phyloP scores from a whole-genome alignment of 768 basidiomycete genomes.

The Suillus alpinus region DNA sequence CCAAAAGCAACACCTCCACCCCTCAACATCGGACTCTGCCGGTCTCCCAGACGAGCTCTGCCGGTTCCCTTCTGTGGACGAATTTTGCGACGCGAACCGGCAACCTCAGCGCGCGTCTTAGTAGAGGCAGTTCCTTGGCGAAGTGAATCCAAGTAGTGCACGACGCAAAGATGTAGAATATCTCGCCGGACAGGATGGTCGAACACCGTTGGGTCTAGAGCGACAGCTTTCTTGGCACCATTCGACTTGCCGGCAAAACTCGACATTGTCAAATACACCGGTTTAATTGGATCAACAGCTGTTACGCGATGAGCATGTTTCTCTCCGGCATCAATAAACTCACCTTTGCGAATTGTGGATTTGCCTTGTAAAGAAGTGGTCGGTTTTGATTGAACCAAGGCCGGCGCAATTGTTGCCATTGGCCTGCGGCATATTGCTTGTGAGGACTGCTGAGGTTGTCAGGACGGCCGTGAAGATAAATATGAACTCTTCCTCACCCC shows the following conservation, averaged over 20 bases:
- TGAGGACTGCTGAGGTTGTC: background rate
- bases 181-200: constrained; percentile 85
- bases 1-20: constrained; percentile 95
- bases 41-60: constrained; percentile 85
- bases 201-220: constrained; percentile 81
- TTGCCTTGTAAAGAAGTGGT: background rate
- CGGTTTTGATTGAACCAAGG: constrained; percentile 1
- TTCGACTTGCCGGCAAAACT: constrained; percentile 46
- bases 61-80: constrained; percentile 91
- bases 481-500: constrained; percentile 8
- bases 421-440: constrained; percentile 8
- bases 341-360: constrained; percentile 15
- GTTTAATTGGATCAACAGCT: constrained; percentile 41
- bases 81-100: constrained; percentile 86
- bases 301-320: constrained; percentile 6
- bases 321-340: constrained; percentile 7
- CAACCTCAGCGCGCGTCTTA: constrained; percentile 88
- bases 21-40: constrained; percentile 79
- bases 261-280: constrained; percentile 62
- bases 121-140: constrained; percentile 92
- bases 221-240: constrained; percentile 47
- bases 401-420: constrained; percentile 12
- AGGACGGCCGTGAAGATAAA: background rate
- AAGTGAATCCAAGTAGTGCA: constrained; percentile 81
- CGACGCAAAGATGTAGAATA: constrained; percentile 89